These are phyloP conservation scores for Oryza rufipogon DNA, from an alignment of 176 grass and related monocot genomes.

Conservation along the genomic window DNA sequence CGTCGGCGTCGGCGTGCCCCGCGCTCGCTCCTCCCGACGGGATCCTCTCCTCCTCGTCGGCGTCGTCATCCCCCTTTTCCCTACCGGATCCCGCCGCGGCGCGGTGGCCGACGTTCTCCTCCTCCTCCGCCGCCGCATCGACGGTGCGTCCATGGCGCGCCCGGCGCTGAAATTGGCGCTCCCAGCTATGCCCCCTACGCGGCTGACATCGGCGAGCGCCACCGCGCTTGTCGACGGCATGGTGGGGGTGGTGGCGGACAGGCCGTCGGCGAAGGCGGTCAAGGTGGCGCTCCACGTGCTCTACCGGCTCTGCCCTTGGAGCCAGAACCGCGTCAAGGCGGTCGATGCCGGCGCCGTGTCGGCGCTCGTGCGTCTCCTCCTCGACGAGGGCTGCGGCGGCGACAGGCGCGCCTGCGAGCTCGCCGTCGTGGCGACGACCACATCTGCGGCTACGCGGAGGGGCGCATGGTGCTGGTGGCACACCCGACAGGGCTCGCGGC, in stretches of 20 bases:
- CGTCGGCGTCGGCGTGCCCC: too few species aligned
- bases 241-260: conserved; percentile 43
- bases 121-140: too few species aligned
- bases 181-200: conserved; percentile 33
- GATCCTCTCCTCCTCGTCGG: too few species aligned
- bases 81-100: too few species aligned
- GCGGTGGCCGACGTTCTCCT: too few species aligned
- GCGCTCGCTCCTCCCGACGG: too few species aligned
- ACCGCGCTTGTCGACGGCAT: conserved; percentile 51
- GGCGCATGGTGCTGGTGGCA: conserved; percentile 59
- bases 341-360: conserved; percentile 63
- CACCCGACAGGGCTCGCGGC: conserved; percentile 76
- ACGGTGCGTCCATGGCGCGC: too few species aligned
- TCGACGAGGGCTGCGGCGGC: conserved; percentile 31
- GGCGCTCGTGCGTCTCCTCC: conserved; percentile 61
- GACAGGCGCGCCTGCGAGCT: conserved; percentile 53
- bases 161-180: conserved; percentile 46
- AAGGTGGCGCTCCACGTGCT: conserved; percentile 73
- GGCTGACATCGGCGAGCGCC: conserved; percentile 33
- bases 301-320: conserved; percentile 48
- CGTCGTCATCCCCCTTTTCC: too few species aligned
- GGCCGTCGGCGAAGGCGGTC: conserved; percentile 44
- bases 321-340: conserved; percentile 62
- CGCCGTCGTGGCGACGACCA: conserved; percentile 56
- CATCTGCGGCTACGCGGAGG: conserved; percentile 76